Base-by-base conservation (phyloP, 1,284 basidiomycete species). In the Trametes polyzona region DNA sequence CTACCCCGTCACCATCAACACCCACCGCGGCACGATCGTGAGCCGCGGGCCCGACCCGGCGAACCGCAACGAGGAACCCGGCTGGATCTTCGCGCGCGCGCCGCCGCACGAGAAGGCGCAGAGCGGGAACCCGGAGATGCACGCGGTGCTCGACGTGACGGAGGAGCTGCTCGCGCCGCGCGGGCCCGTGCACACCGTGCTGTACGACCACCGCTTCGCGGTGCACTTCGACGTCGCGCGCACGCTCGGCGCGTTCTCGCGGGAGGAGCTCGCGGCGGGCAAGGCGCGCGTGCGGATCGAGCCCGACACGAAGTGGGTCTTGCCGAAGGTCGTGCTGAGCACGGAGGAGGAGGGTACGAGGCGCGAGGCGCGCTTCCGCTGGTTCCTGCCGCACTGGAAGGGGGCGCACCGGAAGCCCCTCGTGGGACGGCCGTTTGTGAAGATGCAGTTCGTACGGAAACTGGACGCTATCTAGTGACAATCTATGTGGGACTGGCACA, bases 121-220 rank as follows among this genome's bases (percentile, higher is more conserved):
- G 36, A 33, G 21, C 19, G 10, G 17, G 10, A 37, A n/a, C 5
- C 32, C 23, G 5, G 44, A 48, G 24, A 47, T 40, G 35, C 35
- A 59, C 35, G 37, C 30, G 11, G 12, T 24, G n/a, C 16, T 55
- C 9, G 58, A 63, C 35, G 50, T 56, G 19, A 63, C 61, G 29
- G 50, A 58, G 23, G 35, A 17, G n/a, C 35, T 63, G 4, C 19
- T 48, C 32, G 27, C 46, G 4, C 50, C 55, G 14, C 23, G 37
- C 19, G 37, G 35, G 41, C 39, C n/a, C 21, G 36, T 4, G 37
- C 48, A 36, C 32, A 23, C 37, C 6, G 27, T 83, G 17, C 70
- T 88, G 17, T 87, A 79, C 62, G 87, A 89, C 67, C 76, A 76
- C 61, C 82, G 88, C 8, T 89, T 85, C 66, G 64, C 81, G 2